phyloP scores from a whole-genome alignment of 2,329 filamentous ascomycete species.

The Piedraia hortae region DNA sequence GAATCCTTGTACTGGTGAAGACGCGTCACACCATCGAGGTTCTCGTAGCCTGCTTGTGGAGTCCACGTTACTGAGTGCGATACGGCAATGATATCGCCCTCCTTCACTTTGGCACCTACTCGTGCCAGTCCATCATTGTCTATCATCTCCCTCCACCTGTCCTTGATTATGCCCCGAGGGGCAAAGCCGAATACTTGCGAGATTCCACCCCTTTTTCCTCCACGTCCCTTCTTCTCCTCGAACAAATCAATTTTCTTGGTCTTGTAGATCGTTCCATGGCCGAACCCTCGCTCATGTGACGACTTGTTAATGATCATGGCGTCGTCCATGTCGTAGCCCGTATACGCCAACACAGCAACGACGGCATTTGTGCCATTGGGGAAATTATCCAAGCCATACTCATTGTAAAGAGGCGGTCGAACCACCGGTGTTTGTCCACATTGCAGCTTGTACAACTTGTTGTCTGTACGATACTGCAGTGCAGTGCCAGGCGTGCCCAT shows the following conservation, averaged over 20 bases:
- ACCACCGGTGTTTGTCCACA: constrained; percentile 91
- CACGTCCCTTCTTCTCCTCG: constrained; percentile 36
- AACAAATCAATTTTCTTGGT: constrained; percentile 74
- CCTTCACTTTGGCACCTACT: constrained; percentile 47
- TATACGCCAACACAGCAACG: constrained; percentile 94
- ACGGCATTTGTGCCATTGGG: constrained; percentile 88
- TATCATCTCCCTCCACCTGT: constrained; percentile 40
- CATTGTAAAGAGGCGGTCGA: constrained; percentile 72
- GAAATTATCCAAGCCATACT: constrained; percentile 93
- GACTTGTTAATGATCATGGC: constrained; percentile 99
- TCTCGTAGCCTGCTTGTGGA: constrained; percentile 42
- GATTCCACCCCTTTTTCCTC: constrained; percentile 27
- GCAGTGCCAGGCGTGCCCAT: constrained; percentile 91
- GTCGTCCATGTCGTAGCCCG: constrained; percentile 99
- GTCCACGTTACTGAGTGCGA: constrained; percentile 73
- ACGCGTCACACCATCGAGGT: constrained; percentile 61
- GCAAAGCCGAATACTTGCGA: constrained; percentile 79
- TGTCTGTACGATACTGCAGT: constrained; percentile 67
- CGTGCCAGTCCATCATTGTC: constrained; percentile 72
- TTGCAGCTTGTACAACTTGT: constrained; percentile 85
- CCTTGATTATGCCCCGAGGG: constrained; percentile 43
- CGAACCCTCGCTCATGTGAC: constrained; percentile 82
- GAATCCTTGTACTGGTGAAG: constrained; percentile 87
- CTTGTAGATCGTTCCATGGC: constrained; percentile 91
- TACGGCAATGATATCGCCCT: constrained; percentile 66